Evolutionary conservation across 257 asterid genomes (phyloP).

Genomic region (Ballota nigra): DNA sequence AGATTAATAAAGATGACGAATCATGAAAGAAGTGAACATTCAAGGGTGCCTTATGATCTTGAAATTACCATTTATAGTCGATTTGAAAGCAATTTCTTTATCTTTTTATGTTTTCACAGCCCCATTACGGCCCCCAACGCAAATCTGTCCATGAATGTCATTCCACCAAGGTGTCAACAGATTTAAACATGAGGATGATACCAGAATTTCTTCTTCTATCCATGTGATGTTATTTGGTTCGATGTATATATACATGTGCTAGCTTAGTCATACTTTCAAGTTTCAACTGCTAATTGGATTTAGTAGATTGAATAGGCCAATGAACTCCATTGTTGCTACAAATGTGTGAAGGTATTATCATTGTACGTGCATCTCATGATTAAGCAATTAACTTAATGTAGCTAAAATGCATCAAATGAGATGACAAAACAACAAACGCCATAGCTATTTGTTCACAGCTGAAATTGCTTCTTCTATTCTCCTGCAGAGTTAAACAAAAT

Average conservation of each 20-base stretch:
- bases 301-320: background rate
- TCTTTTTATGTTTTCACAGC: background rate
- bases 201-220: background rate
- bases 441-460: background rate
- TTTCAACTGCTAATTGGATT: background rate
- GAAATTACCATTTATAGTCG: background rate
- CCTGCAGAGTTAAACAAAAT: background rate
- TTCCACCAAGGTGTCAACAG: background rate
- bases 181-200: background rate
- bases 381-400: background rate
- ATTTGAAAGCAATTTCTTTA: background rate
- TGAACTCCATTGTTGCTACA: background rate
- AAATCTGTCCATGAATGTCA: background rate
- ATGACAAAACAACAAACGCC: background rate
- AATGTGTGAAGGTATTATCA: too few species aligned
- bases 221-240: background rate
- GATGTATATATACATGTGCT: background rate
- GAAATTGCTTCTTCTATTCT: background rate
- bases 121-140: background rate
- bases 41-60: background rate
- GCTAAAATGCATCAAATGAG: background rate
- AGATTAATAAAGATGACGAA: background rate
- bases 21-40: background rate
- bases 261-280: background rate
- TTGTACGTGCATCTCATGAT: background rate